These are phyloP conservation scores for Ceratocystiopsis sp. DNA, from an alignment of 2,329 filamentous ascomycete species.

Conservation along the genomic window DNA sequence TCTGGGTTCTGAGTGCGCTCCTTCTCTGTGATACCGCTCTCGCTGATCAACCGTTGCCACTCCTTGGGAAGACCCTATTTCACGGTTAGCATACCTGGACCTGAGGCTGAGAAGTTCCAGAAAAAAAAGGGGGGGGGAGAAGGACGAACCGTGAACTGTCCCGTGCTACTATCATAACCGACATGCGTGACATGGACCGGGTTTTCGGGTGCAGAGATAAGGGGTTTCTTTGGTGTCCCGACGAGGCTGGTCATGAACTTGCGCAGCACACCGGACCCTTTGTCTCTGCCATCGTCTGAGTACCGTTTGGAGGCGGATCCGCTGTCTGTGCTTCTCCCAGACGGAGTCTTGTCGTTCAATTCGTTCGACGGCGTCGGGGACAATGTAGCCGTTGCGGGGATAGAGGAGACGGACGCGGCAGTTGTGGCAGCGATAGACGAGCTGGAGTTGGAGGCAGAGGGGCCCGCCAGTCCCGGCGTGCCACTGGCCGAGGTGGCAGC, in stretches of 20 bases:
- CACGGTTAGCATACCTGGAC: not conserved
- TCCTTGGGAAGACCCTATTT: constrained; percentile 79
- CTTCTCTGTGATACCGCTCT: constrained; percentile 90
- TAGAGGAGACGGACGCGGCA: constrained; percentile 3
- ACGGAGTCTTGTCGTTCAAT: constrained; percentile 27
- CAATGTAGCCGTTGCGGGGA: constrained; percentile 4
- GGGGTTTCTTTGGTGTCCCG: constrained; percentile 72
- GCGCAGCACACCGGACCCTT: constrained; percentile 40
- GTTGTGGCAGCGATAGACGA: constrained; percentile 1
- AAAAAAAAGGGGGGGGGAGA: not conserved
- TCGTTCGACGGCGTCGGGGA: constrained; percentile 13
- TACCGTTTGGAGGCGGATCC: constrained; percentile 39
- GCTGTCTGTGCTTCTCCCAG: constrained; percentile 11
- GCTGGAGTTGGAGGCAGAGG: constrained; percentile 7
- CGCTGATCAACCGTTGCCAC: constrained; percentile 91
- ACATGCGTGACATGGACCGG: constrained; percentile 97
- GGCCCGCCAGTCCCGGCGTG: not conserved
- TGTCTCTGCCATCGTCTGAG: constrained; percentile 61
- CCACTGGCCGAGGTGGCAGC: constrained; percentile 37
- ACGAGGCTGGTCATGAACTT: constrained; percentile 77
- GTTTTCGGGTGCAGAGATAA: constrained; percentile 96
- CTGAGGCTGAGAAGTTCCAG: not conserved
- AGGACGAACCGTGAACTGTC: constrained; percentile 74
- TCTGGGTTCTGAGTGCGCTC: constrained; percentile 92
- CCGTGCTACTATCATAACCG: constrained; percentile 88